These are phyloP conservation scores for Talaromyces sp. DNA, from an alignment of 2,329 filamentous ascomycete species.

Conservation along the genomic window DNA sequence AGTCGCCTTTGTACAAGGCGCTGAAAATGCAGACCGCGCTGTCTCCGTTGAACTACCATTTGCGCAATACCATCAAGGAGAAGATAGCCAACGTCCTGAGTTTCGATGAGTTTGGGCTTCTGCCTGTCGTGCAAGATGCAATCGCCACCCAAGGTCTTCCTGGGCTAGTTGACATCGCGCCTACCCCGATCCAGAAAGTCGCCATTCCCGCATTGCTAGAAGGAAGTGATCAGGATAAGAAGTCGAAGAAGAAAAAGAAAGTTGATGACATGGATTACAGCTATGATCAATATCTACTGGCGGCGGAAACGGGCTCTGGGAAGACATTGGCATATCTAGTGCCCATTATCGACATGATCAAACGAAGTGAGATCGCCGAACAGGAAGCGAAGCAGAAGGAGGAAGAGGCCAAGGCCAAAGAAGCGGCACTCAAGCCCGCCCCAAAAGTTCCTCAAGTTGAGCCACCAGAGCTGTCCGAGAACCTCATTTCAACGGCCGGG, in stretches of 20 bases:
- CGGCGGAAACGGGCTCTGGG: constrained; percentile 93
- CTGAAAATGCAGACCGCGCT: constrained; percentile 90
- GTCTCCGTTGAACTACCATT: constrained; percentile 69
- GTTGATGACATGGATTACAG: constrained; percentile 36
- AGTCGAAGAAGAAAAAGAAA: constrained; percentile 22
- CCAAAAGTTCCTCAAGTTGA: constrained; percentile 60
- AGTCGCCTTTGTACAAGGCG: constrained; percentile 63
- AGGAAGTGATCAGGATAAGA: constrained; percentile 38
- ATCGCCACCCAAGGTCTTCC: constrained; percentile 69
- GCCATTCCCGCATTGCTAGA: constrained; percentile 78
- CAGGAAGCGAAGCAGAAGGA: constrained; percentile 52
- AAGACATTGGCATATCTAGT: constrained; percentile 93
- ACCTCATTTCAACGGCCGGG: constrained; percentile 63
- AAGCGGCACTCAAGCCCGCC: constrained; percentile 44
- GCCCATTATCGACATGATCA: constrained; percentile 78
- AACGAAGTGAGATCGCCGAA: constrained; percentile 64
- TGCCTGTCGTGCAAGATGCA: constrained; percentile 66
- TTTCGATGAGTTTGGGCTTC: constrained; percentile 75
- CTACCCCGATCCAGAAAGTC: constrained; percentile 83
- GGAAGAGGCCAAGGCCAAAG: constrained; percentile 54
- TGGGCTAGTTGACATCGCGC: constrained; percentile 67
- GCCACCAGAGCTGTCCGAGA: constrained; percentile 51
- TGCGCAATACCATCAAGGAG: constrained; percentile 57
- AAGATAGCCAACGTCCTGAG: constrained; percentile 62
- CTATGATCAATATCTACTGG: constrained; percentile 69